Conservation (phyloP, 2,329 filamentous ascomycete genomes). For the Trematosphaeria pertusa region DNA sequence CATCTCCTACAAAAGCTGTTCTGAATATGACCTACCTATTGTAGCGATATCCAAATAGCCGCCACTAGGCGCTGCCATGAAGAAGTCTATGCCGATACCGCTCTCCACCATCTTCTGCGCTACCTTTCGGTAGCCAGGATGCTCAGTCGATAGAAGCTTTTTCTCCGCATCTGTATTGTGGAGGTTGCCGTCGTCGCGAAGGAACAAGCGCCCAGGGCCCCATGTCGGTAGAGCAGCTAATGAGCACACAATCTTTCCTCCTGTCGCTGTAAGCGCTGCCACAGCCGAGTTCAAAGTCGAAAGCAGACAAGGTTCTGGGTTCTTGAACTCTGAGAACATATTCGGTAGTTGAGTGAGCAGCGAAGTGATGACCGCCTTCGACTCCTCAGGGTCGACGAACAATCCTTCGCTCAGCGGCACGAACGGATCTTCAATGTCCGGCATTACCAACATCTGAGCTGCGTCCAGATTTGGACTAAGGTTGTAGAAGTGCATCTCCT, state of each 20-base stretch:
- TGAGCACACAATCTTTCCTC: slow-evolving; percentile 91
- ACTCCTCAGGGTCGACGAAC: slow-evolving; percentile 93
- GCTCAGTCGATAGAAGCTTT: slow-evolving; percentile 89
- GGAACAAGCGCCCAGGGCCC: slow-evolving; percentile 83
- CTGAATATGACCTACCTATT: slow-evolving; percentile 68
- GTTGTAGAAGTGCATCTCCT: slow-evolving; percentile 98
- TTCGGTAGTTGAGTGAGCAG: slow-evolving; percentile 82
- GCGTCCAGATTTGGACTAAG: slow-evolving; percentile 79
- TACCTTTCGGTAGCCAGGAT: slow-evolving; percentile 84
- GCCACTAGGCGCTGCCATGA: slow-evolving; percentile 87
- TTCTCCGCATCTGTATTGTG: slow-evolving; percentile 84
- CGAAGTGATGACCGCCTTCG: slow-evolving; percentile 84
- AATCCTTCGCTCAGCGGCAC: slow-evolving; percentile 89
- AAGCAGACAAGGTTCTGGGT: slow-evolving; percentile 86
- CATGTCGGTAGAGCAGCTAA: slow-evolving; percentile 87
- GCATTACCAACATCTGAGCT: slow-evolving; percentile 98
- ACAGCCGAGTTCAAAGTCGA: slow-evolving; percentile 84
- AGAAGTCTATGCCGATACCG: slow-evolving; percentile 91
- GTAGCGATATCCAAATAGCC: slow-evolving; percentile 94
- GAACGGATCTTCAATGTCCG: slow-evolving; percentile 95
- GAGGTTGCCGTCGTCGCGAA: slow-evolving; percentile 88
- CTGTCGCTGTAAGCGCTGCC: slow-evolving; percentile 82
- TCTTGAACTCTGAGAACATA: slow-evolving; percentile 87
- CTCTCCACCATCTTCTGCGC: slow-evolving; percentile 86
- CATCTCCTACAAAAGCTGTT: not conserved